These are phyloP conservation scores for Plectosphaerella sp. DNA, from an alignment of 2,329 filamentous ascomycete genomes.

Conservation along the genomic window DNA sequence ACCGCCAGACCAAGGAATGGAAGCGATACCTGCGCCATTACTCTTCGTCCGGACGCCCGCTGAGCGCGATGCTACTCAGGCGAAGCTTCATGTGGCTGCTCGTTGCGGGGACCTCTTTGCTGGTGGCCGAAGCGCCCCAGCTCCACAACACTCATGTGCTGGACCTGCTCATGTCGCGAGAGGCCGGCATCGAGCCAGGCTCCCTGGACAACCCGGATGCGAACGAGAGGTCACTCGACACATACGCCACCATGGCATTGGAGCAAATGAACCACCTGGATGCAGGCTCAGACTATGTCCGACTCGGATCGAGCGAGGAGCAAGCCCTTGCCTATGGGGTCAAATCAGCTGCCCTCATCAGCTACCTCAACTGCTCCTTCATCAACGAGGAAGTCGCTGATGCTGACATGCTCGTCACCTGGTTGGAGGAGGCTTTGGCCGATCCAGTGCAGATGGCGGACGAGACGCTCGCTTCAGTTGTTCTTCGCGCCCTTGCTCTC, in stretches of 20 bases:
- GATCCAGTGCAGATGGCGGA: constrained; percentile 82
- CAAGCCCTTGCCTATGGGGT: constrained; percentile 82
- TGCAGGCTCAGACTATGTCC: constrained; percentile 83
- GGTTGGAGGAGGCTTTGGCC: constrained; percentile 78
- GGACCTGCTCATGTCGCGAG: constrained; percentile 64
- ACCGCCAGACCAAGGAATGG: constrained; percentile 74
- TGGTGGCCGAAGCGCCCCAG: constrained; percentile 59
- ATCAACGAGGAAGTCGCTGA: constrained; percentile 80
- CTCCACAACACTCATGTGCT: constrained; percentile 63
- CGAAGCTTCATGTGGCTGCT: constrained; percentile 84
- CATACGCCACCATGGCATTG: constrained; percentile 66
- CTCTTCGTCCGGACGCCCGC: constrained; percentile 69
- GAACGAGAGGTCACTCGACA: constrained; percentile 53
- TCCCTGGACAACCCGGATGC: constrained; percentile 39
- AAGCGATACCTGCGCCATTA: constrained; percentile 82
- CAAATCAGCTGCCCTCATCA: constrained; percentile 76
- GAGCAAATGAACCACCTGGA: constrained; percentile 86
- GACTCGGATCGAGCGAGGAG: constrained; percentile 80
- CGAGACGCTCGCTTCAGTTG: constrained; percentile 68
- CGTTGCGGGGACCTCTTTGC: constrained; percentile 70
- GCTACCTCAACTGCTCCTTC: constrained; percentile 80
- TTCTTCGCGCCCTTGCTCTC: constrained; percentile 77
- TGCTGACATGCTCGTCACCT: constrained; percentile 70
- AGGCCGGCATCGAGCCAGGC: constrained; percentile 39
- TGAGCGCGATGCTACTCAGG: constrained; percentile 89